Conservation (phyloP, 2,329 filamentous ascomycete genomes). For the Beauveria sp. region DNA sequence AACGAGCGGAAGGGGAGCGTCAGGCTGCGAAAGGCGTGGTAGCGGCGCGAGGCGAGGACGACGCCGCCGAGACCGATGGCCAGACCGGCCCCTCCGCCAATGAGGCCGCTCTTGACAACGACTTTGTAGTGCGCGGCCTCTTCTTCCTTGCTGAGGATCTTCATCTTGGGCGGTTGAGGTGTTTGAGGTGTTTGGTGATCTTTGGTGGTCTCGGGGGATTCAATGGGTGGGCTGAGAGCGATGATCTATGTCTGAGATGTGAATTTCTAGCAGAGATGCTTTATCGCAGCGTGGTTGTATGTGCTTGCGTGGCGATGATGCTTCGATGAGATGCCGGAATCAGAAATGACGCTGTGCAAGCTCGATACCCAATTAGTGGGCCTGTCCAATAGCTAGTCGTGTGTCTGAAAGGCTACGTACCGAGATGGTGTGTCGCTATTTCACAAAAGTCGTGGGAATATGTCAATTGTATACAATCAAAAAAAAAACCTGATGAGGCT, state of each 20-base stretch:
- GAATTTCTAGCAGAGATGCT: background rate
- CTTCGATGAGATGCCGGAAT: background rate
- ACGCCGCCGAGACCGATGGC: slow-evolving; percentile 61
- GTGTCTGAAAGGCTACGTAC: background rate
- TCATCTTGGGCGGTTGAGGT: slow-evolving; percentile 57
- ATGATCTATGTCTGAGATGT: background rate
- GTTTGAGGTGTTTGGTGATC: background rate
- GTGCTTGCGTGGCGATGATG: background rate
- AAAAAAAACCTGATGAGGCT: background rate
- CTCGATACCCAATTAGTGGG: background rate
- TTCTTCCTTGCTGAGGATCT: slow-evolving; percentile 91
- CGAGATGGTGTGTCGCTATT: background rate
- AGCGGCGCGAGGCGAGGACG: slow-evolving; percentile 59
- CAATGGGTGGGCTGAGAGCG: background rate
- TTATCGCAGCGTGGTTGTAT: background rate
- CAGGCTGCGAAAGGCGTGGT: slow-evolving; percentile 68
- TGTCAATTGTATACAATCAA: background rate
- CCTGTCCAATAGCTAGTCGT: background rate
- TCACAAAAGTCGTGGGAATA: background rate
- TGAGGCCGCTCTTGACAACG: slow-evolving; percentile 70
- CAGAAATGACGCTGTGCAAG: slow-evolving; percentile 3
- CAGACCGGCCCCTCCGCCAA: slow-evolving; percentile 65
- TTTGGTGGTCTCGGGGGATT: background rate
- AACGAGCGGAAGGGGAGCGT: slow-evolving; percentile 88
- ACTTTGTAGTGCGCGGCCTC: slow-evolving; percentile 75